A percentile compares a stretch with the other conserved stretches of the same genome.
phyloP scores from a whole-genome alignment of 768 basidiomycete genomes.

The Saitozyma sp. region DNA sequence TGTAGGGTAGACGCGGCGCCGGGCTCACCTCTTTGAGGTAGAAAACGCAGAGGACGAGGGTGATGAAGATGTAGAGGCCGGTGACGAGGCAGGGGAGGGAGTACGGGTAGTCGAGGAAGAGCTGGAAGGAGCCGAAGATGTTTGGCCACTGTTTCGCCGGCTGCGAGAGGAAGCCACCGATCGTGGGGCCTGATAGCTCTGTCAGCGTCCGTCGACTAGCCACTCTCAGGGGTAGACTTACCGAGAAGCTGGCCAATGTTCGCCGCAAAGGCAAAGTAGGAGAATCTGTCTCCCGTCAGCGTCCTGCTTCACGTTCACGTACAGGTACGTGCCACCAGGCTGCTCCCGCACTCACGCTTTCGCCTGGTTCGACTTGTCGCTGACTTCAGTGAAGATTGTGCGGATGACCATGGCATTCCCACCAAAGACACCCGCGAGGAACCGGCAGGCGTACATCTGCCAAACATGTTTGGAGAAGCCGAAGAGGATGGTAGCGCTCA shows the following conservation, averaged over 20 bases:
- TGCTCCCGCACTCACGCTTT: no score
- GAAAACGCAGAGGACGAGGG: slow-evolving; percentile 18
- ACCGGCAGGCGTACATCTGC: no score
- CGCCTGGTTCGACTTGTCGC: no score
- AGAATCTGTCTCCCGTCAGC: slow-evolving; percentile 8
- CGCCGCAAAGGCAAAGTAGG: slow-evolving; percentile 28
- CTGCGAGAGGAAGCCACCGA: slow-evolving; percentile 25
- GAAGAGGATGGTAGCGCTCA: no score
- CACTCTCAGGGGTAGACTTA: no score
- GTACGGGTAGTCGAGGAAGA: slow-evolving; percentile 22
- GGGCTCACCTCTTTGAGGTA: slow-evolving; percentile 21
- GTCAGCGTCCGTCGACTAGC: no score
- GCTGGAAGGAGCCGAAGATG: slow-evolving; percentile 10
- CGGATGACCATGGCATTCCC: no score
- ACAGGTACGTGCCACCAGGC: no score
- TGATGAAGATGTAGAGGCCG: slow-evolving; percentile 17
- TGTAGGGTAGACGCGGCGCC: background rate
- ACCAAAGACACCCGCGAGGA: no score
- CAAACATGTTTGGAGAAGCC: no score
- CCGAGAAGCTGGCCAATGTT: slow-evolving; percentile 25
- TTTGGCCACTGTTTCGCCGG: slow-evolving; percentile 24
- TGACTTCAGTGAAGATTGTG: no score
- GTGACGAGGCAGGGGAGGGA: slow-evolving; percentile 21
- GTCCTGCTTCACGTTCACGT: no score
- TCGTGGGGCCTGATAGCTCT: slow-evolving; percentile 3